phyloP scores from a whole-genome alignment of 805 yeast species.

The Cyberlindnera xylosilytica region DNA sequence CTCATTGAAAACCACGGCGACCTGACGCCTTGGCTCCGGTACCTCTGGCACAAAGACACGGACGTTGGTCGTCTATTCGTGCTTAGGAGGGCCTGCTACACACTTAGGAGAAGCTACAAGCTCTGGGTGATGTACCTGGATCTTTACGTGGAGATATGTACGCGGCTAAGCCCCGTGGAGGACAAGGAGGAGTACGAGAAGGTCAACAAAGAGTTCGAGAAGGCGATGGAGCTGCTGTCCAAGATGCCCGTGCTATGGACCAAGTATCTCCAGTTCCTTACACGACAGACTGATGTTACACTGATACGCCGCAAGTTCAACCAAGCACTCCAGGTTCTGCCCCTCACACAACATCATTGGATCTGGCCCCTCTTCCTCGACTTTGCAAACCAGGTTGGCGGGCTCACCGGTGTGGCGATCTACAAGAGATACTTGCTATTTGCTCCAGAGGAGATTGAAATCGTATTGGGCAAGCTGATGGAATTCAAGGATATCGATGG shows the following conservation, averaged over 20 bases:
- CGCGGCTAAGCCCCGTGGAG: slow-evolving; percentile 28
- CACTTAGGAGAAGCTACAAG: slow-evolving; percentile 44
- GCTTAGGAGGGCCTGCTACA: slow-evolving; percentile 47
- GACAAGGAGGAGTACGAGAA: slow-evolving; percentile 31
- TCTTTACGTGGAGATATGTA: slow-evolving; percentile 33
- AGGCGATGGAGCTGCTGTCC: slow-evolving; percentile 39
- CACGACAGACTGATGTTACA: slow-evolving; percentile 34
- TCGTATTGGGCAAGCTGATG: slow-evolving; percentile 31
- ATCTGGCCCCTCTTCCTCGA: slow-evolving; percentile 55
- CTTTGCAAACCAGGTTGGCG: slow-evolving; percentile 44
- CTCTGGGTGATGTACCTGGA: slow-evolving; percentile 54
- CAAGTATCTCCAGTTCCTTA: slow-evolving; percentile 43
- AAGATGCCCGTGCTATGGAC: slow-evolving; percentile 52
- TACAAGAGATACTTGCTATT: slow-evolving; percentile 33
- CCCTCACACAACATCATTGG: slow-evolving; percentile 49
- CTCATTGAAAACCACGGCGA: slow-evolving; percentile 35
- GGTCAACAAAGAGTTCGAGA: slow-evolving; percentile 45
- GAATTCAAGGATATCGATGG: slow-evolving; percentile 30
- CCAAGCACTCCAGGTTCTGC: slow-evolving; percentile 44
- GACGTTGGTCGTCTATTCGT: slow-evolving; percentile 38
- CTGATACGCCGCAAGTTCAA: slow-evolving; percentile 45
- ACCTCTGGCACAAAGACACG: slow-evolving; percentile 33
- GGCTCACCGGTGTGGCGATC: slow-evolving; percentile 27
- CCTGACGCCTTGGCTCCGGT: slow-evolving; percentile 38
- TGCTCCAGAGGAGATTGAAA: slow-evolving; percentile 30